A percentile compares a stretch with the other conserved stretches of the same genome.
These are phyloP conservation scores for Ajuga chamaepitys DNA, from an alignment of 257 asterid species.

Conservation along the genomic window DNA sequence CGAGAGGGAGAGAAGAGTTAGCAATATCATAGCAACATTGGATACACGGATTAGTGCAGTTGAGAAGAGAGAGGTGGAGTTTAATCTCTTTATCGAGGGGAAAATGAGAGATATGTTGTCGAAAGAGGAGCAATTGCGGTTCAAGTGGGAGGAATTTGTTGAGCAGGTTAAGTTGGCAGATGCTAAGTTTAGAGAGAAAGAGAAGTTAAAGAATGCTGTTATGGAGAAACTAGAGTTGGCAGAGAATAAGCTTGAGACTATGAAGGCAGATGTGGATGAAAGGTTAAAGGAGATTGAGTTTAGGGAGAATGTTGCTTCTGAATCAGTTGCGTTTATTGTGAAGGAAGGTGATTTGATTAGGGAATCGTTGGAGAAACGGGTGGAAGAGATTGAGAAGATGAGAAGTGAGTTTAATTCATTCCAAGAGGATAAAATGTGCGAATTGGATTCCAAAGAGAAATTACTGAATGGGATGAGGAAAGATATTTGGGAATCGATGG, in stretches of 20 bases:
- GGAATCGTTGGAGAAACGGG: conserved; percentile 17
- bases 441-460: conserved; percentile 21
- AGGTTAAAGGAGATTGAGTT: conserved; percentile 16
- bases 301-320: conserved; percentile 10
- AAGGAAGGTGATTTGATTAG: conserved; percentile 18
- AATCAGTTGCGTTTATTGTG: not conserved
- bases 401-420: conserved; percentile 4
- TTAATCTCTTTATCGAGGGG: conserved; percentile 4
- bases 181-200: not conserved
- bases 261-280: conserved; percentile 8
- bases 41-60: conserved; percentile 11
- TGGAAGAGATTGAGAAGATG: conserved; percentile 24
- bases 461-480: conserved; percentile 4
- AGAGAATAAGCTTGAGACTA: conserved; percentile 18
- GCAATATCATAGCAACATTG: not conserved
- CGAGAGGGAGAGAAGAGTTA: conserved; percentile 20
- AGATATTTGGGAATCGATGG: conserved; percentile 23
- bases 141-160: conserved; percentile 7
- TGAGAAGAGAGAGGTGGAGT: conserved; percentile 20
- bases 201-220: not conserved
- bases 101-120: conserved; percentile 10
- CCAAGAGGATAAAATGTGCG: conserved; percentile 16
- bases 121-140: conserved; percentile 14
- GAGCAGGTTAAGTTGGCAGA: not conserved
- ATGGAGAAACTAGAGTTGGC: not conserved